Conservation (phyloP, 2,329 filamentous ascomycete genomes). For the Penicillium hordei region DNA sequence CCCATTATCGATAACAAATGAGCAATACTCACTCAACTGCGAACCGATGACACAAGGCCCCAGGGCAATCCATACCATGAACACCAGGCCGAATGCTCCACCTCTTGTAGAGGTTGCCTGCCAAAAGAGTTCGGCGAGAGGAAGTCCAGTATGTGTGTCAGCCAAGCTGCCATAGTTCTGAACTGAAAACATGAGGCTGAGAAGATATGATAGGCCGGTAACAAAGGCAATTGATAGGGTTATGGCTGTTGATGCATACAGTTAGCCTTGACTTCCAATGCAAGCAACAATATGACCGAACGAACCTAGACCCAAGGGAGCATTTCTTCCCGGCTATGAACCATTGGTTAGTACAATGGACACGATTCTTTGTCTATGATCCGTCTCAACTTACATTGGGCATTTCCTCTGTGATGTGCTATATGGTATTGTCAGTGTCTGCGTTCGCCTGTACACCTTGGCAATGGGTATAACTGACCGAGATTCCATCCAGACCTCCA, state of each 20-base stretch:
- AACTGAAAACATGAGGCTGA: slow-evolving; percentile 55
- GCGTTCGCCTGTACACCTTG: background rate
- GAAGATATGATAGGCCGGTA: slow-evolving; percentile 52
- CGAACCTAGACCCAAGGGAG: slow-evolving; percentile 33
- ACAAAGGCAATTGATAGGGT: slow-evolving; percentile 53
- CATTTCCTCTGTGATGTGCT: slow-evolving; percentile 55
- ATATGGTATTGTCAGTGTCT: background rate
- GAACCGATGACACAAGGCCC: slow-evolving; percentile 37
- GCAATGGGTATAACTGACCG: slow-evolving; percentile 21
- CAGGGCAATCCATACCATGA: slow-evolving; percentile 40
- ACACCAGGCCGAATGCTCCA: slow-evolving; percentile 53
- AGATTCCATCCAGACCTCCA: slow-evolving; percentile 50
- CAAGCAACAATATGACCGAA: background rate
- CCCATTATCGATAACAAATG: slow-evolving; percentile 36
- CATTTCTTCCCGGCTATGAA: slow-evolving; percentile 32
- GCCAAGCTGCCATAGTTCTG: slow-evolving; percentile 49
- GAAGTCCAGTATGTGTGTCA: slow-evolving; percentile 48
- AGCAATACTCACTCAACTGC: slow-evolving; percentile 28
- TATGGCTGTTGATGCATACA: slow-evolving; percentile 29
- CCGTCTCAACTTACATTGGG: slow-evolving; percentile 43
- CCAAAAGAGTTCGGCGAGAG: slow-evolving; percentile 66
- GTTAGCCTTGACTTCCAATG: slow-evolving; percentile 13
- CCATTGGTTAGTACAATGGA: background rate
- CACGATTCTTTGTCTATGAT: background rate
- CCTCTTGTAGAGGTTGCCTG: slow-evolving; percentile 54